phyloP scores from a whole-genome alignment of 2,329 filamentous ascomycete species.

The Raffaelea deltoideospora region DNA sequence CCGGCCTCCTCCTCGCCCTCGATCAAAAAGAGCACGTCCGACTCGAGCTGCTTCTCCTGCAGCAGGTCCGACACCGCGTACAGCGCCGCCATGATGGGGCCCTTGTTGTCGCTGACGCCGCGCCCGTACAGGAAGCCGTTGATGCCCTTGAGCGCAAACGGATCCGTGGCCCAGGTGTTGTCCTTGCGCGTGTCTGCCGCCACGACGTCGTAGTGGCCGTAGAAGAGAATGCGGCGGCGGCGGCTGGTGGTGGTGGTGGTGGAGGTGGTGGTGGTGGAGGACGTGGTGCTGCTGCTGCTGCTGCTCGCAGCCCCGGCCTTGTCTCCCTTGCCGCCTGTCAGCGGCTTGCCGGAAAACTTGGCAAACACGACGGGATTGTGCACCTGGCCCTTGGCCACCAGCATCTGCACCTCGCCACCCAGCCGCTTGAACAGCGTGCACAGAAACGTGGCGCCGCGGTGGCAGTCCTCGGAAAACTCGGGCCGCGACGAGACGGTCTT shows the following conservation, averaged over 20 bases:
- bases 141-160: slow-evolving; percentile 75
- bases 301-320: not conserved
- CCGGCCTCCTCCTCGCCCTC: slow-evolving; percentile 96
- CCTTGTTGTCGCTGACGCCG: slow-evolving; percentile 96
- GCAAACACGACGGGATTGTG: slow-evolving; percentile 92
- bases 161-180: slow-evolving; percentile 78
- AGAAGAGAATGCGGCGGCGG: slow-evolving; percentile 83
- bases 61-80: slow-evolving; percentile 86
- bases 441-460: slow-evolving; percentile 80
- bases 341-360: slow-evolving; percentile 69
- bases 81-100: slow-evolving; percentile 82
- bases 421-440: slow-evolving; percentile 84
- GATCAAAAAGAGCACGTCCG: slow-evolving; percentile 85
- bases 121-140: slow-evolving; percentile 91
- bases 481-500: slow-evolving; percentile 80
- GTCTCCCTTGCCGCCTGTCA: no score
- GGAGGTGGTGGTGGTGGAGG: no score
- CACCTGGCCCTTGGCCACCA: slow-evolving; percentile 59
- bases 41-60: slow-evolving; percentile 67
- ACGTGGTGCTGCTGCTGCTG: no score
- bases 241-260: slow-evolving; percentile 34
- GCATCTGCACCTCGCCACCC: slow-evolving; percentile 75
- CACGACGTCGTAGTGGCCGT: slow-evolving; percentile 96
- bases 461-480: slow-evolving; percentile 81
- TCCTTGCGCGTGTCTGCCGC: slow-evolving; percentile 67